Evolutionary conservation across 345 rosid species (phyloP).

Genomic region (Boechera retrofracta): DNA sequence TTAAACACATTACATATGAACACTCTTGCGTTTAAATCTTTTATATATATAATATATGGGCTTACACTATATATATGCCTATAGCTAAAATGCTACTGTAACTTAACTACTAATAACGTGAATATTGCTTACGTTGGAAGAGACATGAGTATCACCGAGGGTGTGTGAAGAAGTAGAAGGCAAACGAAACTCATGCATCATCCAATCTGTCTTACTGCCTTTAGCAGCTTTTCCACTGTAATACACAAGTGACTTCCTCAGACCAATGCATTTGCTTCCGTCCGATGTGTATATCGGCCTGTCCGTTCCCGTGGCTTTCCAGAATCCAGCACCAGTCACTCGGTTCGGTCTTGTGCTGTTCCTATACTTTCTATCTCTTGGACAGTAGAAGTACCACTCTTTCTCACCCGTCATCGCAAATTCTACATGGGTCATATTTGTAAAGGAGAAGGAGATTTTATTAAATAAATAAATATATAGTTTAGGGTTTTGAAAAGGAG

Average conservation of each 20-base stretch:
- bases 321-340: slow-evolving; percentile 81
- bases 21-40: no score
- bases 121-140: slow-evolving; percentile 56
- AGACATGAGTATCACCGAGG: slow-evolving; percentile 46
- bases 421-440: no score
- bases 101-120: not conserved
- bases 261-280: slow-evolving; percentile 74
- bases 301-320: slow-evolving; percentile 95
- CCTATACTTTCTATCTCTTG: slow-evolving; percentile 79
- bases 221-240: slow-evolving; percentile 85
- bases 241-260: slow-evolving; percentile 87
- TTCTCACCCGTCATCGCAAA: slow-evolving; percentile 69
- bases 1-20: no score
- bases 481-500: no score
- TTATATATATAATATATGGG: no score
- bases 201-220: slow-evolving; percentile 90
- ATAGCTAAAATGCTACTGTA: no score
- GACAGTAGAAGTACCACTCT: slow-evolving; percentile 91
- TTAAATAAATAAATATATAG: not conserved
- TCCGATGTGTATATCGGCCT: slow-evolving; percentile 75
- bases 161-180: slow-evolving; percentile 56
- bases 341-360: slow-evolving; percentile 84
- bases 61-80: no score
- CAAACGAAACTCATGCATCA: slow-evolving; percentile 92
- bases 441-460: no score